Evolutionary conservation across 1,284 basidiomycete species (phyloP), one percentile per base, ranked within the genome.

Genomic region (Hemileia vastatrix): DNA sequence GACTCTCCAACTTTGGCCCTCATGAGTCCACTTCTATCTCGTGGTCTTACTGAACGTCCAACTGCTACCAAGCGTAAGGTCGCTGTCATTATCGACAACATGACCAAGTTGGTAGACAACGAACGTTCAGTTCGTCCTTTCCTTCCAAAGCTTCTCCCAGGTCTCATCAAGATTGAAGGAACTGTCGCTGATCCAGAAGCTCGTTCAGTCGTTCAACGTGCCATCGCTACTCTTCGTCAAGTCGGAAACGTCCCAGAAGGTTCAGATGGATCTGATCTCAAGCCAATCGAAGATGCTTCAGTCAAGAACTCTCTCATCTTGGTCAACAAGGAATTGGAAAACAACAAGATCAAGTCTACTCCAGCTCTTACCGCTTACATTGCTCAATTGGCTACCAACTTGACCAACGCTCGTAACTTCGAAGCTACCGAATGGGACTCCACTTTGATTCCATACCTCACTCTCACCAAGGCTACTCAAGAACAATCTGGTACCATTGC

Each of bases 101-200:
- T 75, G 73, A 58, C 72, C 66, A 75, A 75, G 71, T 71, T 75
- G 54, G 73, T 75, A 68, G 73, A 75, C 73, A 75, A 75, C 67
- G 73, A 75, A 71, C 72, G 72, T 61, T 72, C 73, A 53, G 73
- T 75, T 49, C 73, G 73, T 33, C 73, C 73, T 62, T 74, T 75
- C 72, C 67, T 75, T 45, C 71, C 72, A 66, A 74, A 75, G 68
- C 72, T 75, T 40, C 68, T 75, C 31, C 73, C 73, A 60, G 73
- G 73, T 51, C 65, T 75, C 59, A 73, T 75, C 71, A 75, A 75
- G 71, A 73, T 75, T 64, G 73, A 75, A 70, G 68, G 67, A 40
- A 73, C 72, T 54, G 63, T 74, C 49, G 72, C 73, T 44, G 73
- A 75, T 70, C 73, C 73, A 33, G 73, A 75, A 68, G 73, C 73